Evolutionary conservation across 495 filamentous ascomycete genomes (phyloP).

Genomic region (Talaromyces nanjingensis): DNA sequence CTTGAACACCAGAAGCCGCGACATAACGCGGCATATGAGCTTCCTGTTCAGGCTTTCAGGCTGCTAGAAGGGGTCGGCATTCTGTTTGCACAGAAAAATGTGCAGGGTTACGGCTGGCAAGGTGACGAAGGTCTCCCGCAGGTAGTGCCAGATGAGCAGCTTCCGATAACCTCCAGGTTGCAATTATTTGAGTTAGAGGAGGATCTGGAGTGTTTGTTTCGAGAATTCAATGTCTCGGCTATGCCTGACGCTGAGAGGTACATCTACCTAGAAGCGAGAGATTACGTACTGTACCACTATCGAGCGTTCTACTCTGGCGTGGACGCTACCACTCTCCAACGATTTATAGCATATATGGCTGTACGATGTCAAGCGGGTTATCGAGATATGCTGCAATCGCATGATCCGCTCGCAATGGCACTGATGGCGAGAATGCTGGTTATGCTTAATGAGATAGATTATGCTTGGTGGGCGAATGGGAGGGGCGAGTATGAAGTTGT

Average conservation of each 20-base stretch:
- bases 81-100: too few relatives aligned
- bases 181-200: neutral
- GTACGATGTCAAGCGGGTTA: neutral
- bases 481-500: neutral
- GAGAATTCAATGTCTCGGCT: neutral
- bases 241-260: neutral
- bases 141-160: neutral
- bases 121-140: too few relatives aligned
- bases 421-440: neutral
- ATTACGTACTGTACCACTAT: neutral
- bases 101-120: too few relatives aligned
- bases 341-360: neutral
- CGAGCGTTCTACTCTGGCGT: neutral
- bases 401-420: neutral
- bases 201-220: neutral
- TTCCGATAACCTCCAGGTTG: neutral
- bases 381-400: neutral
- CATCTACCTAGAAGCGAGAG: neutral
- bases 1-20: too few relatives aligned
- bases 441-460: neutral
- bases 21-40: too few relatives aligned
- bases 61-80: too few relatives aligned
- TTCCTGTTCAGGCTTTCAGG: too few relatives aligned
- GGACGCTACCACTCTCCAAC: neutral
- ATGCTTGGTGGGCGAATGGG: constrained; percentile 3